These are phyloP conservation scores for Periglandula ipomoeae DNA, from an alignment of 2,329 filamentous ascomycete genomes.

Conservation along the genomic window DNA sequence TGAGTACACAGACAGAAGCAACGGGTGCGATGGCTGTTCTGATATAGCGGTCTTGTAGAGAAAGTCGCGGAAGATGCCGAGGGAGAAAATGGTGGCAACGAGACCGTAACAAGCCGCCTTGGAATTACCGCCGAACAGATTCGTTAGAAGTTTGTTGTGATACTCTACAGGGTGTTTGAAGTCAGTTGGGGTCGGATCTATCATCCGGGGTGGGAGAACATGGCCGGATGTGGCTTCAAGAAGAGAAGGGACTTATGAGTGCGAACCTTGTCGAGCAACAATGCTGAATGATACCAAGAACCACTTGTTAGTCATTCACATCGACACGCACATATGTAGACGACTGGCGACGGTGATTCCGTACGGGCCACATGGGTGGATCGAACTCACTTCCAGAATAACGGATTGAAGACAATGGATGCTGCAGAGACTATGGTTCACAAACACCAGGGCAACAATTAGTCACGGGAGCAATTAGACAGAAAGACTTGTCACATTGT, in stretches of 20 bases:
- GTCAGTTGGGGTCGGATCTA: conserved; percentile 11
- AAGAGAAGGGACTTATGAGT: background rate
- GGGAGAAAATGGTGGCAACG: conserved; percentile 78
- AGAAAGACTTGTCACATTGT: background rate
- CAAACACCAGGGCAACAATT: conserved; percentile 2
- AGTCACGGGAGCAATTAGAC: background rate
- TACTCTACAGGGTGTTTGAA: conserved; percentile 55
- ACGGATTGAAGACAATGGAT: conserved; percentile 87
- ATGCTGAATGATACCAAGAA: conserved; percentile 43
- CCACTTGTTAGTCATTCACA: background rate
- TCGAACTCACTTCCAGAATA: conserved; percentile 93
- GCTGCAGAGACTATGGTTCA: conserved; percentile 58
- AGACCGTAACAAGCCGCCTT: conserved; percentile 82
- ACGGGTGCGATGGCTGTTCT: conserved; percentile 64
- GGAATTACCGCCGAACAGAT: conserved; percentile 70
- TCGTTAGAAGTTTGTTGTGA: conserved; percentile 79
- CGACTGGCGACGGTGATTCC: too few relatives aligned
- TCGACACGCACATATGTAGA: background rate
- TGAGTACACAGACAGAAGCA: conserved; percentile 51
- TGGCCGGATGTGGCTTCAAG: conserved; percentile 1
- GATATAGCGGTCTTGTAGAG: conserved; percentile 80
- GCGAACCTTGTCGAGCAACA: conserved; percentile 67
- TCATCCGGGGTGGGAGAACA: conserved; percentile 10
- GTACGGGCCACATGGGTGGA: conserved; percentile 3
- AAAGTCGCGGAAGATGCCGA: conserved; percentile 81